These are phyloP conservation scores for Onygenales sp. DNA, from an alignment of 2,329 filamentous ascomycete genomes.

Conservation along the genomic window DNA sequence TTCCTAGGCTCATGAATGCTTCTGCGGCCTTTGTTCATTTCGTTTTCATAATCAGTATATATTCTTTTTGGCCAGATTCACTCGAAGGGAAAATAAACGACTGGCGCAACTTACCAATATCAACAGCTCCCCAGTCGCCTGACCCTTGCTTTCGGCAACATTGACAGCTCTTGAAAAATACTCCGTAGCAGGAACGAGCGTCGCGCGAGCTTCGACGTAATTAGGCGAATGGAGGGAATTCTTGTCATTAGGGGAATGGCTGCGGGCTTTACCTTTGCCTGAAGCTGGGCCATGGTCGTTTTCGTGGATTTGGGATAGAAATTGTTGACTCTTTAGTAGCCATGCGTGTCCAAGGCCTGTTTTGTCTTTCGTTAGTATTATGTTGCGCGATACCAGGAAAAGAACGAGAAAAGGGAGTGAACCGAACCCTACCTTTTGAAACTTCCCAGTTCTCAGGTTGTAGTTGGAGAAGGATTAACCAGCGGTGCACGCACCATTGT, in stretches of 20 bases:
- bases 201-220: slow-evolving; percentile 44
- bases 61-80: too few relatives aligned
- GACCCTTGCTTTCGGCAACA: slow-evolving; percentile 30
- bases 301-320: slow-evolving; percentile 38
- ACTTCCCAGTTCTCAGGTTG: slow-evolving; percentile 36
- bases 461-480: slow-evolving; percentile 35
- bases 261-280: slow-evolving; percentile 21
- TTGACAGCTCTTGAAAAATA: slow-evolving; percentile 40
- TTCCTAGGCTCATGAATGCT: slow-evolving; percentile 44
- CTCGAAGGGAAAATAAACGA: too few relatives aligned
- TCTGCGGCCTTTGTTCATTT: slow-evolving; percentile 26
- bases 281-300: slow-evolving; percentile 11
- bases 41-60: too few relatives aligned
- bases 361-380: too few relatives aligned
- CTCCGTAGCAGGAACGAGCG: slow-evolving; percentile 42
- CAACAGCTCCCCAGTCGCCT: slow-evolving; percentile 34
- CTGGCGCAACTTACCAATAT: slow-evolving; percentile 24
- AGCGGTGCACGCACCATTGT: slow-evolving; percentile 41
- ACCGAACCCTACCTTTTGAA: slow-evolving; percentile 29
- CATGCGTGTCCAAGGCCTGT: slow-evolving; percentile 42
- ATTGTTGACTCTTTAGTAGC: slow-evolving; percentile 42
- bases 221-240: slow-evolving; percentile 28
- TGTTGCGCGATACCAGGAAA: too few relatives aligned
- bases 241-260: slow-evolving; percentile 20
- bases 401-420: too few relatives aligned